phyloP scores from a whole-genome alignment of 805 yeast genomes.

The Saccharomycopsis sp. region DNA sequence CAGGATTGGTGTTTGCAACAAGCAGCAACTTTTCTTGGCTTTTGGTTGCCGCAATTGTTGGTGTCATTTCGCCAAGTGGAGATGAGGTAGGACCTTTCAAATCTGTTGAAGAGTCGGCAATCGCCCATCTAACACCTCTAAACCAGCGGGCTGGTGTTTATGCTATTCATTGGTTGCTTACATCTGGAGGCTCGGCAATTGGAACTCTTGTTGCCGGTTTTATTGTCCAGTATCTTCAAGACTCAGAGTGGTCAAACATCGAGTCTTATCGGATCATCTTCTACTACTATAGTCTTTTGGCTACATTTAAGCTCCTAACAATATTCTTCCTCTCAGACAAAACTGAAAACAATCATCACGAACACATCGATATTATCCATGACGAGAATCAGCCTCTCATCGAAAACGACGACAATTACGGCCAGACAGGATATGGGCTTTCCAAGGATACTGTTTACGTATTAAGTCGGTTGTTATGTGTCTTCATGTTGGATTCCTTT shows the following conservation, averaged over 20 bases:
- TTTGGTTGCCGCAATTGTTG: slow-evolving; percentile 66
- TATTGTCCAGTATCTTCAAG: slow-evolving; percentile 41
- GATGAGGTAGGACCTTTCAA: slow-evolving; percentile 90
- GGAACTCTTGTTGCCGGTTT: slow-evolving; percentile 66
- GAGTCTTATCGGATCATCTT: slow-evolving; percentile 55
- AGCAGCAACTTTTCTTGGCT: slow-evolving; percentile 48
- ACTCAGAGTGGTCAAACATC: slow-evolving; percentile 23
- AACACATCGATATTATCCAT: slow-evolving; percentile 19
- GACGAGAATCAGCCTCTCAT: slow-evolving; percentile 5
- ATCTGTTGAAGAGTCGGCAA: slow-evolving; percentile 74
- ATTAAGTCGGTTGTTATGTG: slow-evolving; percentile 42
- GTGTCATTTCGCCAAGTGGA: slow-evolving; percentile 85
- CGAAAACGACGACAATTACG: slow-evolving; percentile 1
- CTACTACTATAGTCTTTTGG: slow-evolving; percentile 46
- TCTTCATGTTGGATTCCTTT: slow-evolving; percentile 79
- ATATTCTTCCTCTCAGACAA: slow-evolving; percentile 45
- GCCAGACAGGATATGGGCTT: slow-evolving; percentile 18
- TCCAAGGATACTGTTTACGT: slow-evolving; percentile 39
- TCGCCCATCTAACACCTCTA: slow-evolving; percentile 71
- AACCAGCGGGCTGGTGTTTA: slow-evolving; percentile 62
- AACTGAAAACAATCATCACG: slow-evolving; percentile 41
- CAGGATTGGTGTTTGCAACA: slow-evolving; percentile 62
- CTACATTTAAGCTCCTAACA: slow-evolving; percentile 43
- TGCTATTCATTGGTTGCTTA: slow-evolving; percentile 66
- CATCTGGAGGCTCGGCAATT: slow-evolving; percentile 65